These are phyloP conservation scores for Candida sanyaensis DNA, from an alignment of 1,139 yeast genomes.

Conservation along the genomic window DNA sequence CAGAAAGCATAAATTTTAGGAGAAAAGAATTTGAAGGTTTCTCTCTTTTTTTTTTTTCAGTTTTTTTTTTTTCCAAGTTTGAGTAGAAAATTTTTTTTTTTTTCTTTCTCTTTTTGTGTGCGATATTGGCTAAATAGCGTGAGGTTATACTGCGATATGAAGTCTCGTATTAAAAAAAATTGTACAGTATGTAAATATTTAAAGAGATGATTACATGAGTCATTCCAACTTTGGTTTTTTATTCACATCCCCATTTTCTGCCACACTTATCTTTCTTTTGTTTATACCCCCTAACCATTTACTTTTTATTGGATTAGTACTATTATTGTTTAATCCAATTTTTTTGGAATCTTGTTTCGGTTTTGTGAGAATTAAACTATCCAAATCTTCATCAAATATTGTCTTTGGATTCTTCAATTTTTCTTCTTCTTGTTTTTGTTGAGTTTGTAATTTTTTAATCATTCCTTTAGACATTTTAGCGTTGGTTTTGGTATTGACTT, in stretches of 20 bases:
- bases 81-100: neutral
- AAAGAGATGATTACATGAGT: neutral
- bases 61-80: neutral
- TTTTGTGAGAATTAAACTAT: conserved; percentile 16
- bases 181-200: too few species aligned
- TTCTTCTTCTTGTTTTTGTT: conserved; percentile 11
- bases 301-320: conserved; percentile 7
- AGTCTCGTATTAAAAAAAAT: neutral
- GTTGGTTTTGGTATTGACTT: conserved; percentile 40
- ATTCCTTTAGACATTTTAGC: conserved; percentile 58
- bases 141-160: neutral
- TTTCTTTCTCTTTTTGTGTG: neutral
- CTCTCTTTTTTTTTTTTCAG: neutral
- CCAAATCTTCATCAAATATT: conserved; percentile 19
- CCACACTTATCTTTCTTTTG: conserved; percentile 14
- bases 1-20: conserved; percentile 20
- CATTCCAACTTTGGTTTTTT: conserved; percentile 2
- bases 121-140: neutral
- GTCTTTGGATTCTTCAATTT: conserved; percentile 9
- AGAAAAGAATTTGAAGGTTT: conserved; percentile 4
- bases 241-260: neutral
- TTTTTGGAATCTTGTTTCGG: conserved; percentile 1
- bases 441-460: conserved; percentile 41
- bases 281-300: conserved; percentile 26
- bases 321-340: neutral